phyloP scores from a whole-genome alignment of 495 filamentous ascomycete species.

The Penicillium soppii region DNA sequence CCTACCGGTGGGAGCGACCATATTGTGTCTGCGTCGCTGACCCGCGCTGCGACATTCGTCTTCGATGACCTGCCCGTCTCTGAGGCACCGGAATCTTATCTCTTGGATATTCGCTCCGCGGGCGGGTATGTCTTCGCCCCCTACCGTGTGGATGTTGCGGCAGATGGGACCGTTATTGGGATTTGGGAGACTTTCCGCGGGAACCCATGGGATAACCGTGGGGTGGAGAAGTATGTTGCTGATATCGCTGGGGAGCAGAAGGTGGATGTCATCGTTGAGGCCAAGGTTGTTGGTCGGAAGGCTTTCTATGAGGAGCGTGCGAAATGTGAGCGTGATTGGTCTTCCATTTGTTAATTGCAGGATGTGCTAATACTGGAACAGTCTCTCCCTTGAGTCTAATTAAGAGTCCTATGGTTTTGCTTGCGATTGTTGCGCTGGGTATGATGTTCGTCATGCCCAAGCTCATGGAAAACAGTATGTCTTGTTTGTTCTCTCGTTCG shows the following conservation, averaged over 20 bases:
- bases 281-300: conserved; percentile 59
- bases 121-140: conserved; percentile 70
- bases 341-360: background rate
- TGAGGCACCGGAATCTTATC: conserved; percentile 58
- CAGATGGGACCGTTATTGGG: conserved; percentile 45
- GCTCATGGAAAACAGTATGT: conserved; percentile 91
- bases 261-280: conserved; percentile 52
- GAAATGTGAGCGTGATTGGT: conserved; percentile 59
- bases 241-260: conserved; percentile 16
- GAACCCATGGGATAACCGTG: conserved; percentile 82
- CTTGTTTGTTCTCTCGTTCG: conserved; percentile 3
- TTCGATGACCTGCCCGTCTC: conserved; percentile 57
- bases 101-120: conserved; percentile 72
- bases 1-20: conserved; percentile 52
- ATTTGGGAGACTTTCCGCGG: conserved; percentile 86
- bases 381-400: conserved; percentile 68
- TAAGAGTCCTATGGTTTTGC: conserved; percentile 92
- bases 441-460: conserved; percentile 90
- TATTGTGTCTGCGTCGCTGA: conserved; percentile 60
- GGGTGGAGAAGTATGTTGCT: conserved; percentile 53
- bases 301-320: conserved; percentile 70
- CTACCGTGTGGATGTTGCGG: conserved; percentile 70
- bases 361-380: conserved; percentile 13
- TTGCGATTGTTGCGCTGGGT: conserved; percentile 75
- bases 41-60: conserved; percentile 63